Evolutionary conservation across 2,329 filamentous ascomycete species (phyloP), one percentile per base, ranked within the genome.

Genomic region (Hypoxylon sp.): DNA sequence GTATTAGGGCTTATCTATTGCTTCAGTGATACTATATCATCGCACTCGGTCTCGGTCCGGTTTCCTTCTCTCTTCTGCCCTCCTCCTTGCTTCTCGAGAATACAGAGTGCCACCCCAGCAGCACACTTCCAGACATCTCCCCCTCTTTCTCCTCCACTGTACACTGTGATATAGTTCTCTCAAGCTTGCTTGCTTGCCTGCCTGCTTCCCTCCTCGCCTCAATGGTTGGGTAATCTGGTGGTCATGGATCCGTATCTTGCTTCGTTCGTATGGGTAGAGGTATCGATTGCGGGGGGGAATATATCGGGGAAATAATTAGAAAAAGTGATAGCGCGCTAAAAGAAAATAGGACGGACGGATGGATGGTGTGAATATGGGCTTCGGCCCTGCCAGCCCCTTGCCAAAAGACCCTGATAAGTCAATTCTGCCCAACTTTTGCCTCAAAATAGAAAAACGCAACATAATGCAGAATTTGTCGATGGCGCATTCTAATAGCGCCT

Each of bases 1-100:
- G 60, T 68, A 68, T 68, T 68, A 68, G 63, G 44, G 54, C 60
- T 59, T 64, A 71, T 69, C 66, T 71, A 68, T 64, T 65, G 68
- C 59, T 60, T 60, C 30, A 20, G 31, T 56, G 62, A 46, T 55
- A 53, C 56, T 50, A 61, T 64, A 62, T 54, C 59, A 49, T 55
- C 42, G 17, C 50, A 30, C 40, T 2, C 17, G 10, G 8, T n/a
- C 14, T 14, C 40, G 17, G 17, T 44, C 53, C 30, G n/a, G 7
- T 44, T 17, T 7, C 35, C 10, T 60, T 40, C 44, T 31, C 27
- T 20, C 17, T 7, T 6, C 11, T 42, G 33, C 22, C 7, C 31
- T 40, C n/a, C 27, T 50, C 10, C 20, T 27, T 33, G 40, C 42
- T 40, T 6, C 54, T 6, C 22, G 44, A 50, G 31, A n/a, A 14